Evolutionary conservation across 805 yeast species (phyloP).

Genomic region (Saturnispora mendoncae): DNA sequence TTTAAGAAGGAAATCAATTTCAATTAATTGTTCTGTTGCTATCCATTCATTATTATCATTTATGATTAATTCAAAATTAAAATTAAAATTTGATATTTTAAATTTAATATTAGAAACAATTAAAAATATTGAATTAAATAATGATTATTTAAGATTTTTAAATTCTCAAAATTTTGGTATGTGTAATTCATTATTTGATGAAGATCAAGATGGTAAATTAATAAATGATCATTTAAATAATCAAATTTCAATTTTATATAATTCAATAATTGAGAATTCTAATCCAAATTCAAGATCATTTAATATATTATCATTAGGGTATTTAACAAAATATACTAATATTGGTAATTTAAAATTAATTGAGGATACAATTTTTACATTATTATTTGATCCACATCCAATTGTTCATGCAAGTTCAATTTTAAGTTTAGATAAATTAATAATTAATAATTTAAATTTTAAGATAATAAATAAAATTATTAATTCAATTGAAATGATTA

Average conservation of each 20-base stretch:
- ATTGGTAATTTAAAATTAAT: slow-evolving; percentile 35
- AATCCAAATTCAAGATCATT: slow-evolving; percentile 61
- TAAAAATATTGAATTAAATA: slow-evolving; percentile 19
- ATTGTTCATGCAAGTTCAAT: slow-evolving; percentile 68
- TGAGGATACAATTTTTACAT: slow-evolving; percentile 47
- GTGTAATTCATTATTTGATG: slow-evolving; percentile 21
- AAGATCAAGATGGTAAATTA: background rate
- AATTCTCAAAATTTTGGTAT: slow-evolving; percentile 29
- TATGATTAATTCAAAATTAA: slow-evolving; percentile 17
- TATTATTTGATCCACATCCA: slow-evolving; percentile 78
- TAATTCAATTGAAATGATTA: slow-evolving; percentile 30
- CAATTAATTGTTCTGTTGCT: slow-evolving; percentile 56
- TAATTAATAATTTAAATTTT: slow-evolving; percentile 29
- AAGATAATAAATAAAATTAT: slow-evolving; percentile 37
- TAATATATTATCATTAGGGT: slow-evolving; percentile 36
- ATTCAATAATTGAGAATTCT: slow-evolving; percentile 53
- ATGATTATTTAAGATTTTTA: slow-evolving; percentile 18
- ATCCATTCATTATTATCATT: slow-evolving; percentile 41
- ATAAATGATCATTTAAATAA: slow-evolving; percentile 22
- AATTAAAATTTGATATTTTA: slow-evolving; percentile 19
- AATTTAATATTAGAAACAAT: slow-evolving; percentile 24
- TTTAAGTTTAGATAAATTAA: slow-evolving; percentile 44
- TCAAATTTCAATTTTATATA: slow-evolving; percentile 47
- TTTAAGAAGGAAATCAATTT: slow-evolving; percentile 37
- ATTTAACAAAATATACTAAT: slow-evolving; percentile 21